Conservation (phyloP, 2,329 filamentous ascomycete genomes). For the Aspergillus chevalieri region DNA sequence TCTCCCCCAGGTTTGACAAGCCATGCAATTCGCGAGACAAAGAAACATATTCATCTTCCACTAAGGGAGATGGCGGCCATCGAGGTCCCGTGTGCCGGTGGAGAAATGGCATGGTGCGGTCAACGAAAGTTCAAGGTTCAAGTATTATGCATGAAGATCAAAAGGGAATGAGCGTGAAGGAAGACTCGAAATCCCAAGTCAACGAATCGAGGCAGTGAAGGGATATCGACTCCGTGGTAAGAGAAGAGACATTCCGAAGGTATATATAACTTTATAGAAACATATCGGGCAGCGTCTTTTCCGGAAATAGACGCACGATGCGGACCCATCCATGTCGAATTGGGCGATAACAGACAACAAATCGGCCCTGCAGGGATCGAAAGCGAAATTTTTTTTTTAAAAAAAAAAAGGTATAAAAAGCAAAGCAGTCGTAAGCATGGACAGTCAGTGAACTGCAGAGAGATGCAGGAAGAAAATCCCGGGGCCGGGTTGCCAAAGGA, state of each 20-base stretch:
- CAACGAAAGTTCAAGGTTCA: constrained; percentile 7
- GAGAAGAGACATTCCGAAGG: not conserved
- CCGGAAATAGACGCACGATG: constrained; percentile 14
- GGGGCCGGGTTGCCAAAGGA: not conserved
- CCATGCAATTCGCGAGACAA: constrained; percentile 36
- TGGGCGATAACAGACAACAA: constrained; percentile 19
- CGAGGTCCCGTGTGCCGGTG: constrained; percentile 23
- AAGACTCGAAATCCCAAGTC: constrained; percentile 3
- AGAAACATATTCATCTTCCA: constrained; percentile 41
- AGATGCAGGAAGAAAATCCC: not conserved
- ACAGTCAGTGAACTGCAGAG: not conserved
- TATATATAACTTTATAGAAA: constrained; percentile 8
- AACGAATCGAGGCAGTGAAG: not conserved
- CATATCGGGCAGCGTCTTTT: constrained; percentile 17
- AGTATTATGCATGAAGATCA: not conserved
- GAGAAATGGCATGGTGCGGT: constrained; percentile 14
- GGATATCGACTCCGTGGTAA: not conserved
- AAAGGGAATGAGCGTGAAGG: not conserved
- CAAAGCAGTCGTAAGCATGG: constrained; percentile 2
- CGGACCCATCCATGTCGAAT: constrained; percentile 12
- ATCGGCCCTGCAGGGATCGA: constrained; percentile 7
- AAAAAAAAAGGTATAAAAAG: not conserved
- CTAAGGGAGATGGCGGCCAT: constrained; percentile 40
- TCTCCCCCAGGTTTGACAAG: constrained; percentile 23
- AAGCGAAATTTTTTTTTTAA: too few species aligned